Evolutionary conservation across 768 basidiomycete species (phyloP), one percentile per base, ranked within the genome.

Genomic region (Collybia mongolica): DNA sequence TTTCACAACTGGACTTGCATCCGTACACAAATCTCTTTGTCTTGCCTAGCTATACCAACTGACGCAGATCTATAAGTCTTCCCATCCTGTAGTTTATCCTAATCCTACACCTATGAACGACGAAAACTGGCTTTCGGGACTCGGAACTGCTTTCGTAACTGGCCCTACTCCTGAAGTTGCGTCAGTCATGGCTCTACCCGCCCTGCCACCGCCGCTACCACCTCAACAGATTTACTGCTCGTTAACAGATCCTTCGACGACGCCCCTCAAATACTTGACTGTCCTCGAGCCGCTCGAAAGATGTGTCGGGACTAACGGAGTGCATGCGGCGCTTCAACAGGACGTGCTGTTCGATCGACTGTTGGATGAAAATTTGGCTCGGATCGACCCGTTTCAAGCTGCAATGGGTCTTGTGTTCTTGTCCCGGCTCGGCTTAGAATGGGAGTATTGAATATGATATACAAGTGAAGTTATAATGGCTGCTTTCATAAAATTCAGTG

Each of bases 401-500:
- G 71, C 77, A 7, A 77, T 79, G 74, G 74, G 74, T 18, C 60
- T 78, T 24, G 67, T 73, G 5, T 66, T 73, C 41, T 59, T 74
- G 49, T 69, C 72, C 14, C 65, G 66, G 46, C 65, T 72, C 45
- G 75, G 75, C 4, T 54, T 72, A 39, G 15, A 55, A 19, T 72
- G 71, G 70, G 54, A 66, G 26, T 62, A 53, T 44, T 32, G 28
- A 35, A 40, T 50, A 17, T 54, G 20, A 44, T 28, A 7, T 39
- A 44, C 7, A 32, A 7, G 24, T 26, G 24, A 26, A 26, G 24
- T 26, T 26, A 7, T 26, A 26, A 26, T 26, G 24, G 24, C 24
- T 26, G 24, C 24, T 26, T 26, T 26, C 4, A 26, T 26, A 26
- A 26, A 4, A 4, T 26, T 26, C n/a, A n/a, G n/a, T n/a, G n/a